Evolutionary conservation across 495 filamentous ascomycete genomes (phyloP).

Genomic region (Aspergillus indologenus): DNA sequence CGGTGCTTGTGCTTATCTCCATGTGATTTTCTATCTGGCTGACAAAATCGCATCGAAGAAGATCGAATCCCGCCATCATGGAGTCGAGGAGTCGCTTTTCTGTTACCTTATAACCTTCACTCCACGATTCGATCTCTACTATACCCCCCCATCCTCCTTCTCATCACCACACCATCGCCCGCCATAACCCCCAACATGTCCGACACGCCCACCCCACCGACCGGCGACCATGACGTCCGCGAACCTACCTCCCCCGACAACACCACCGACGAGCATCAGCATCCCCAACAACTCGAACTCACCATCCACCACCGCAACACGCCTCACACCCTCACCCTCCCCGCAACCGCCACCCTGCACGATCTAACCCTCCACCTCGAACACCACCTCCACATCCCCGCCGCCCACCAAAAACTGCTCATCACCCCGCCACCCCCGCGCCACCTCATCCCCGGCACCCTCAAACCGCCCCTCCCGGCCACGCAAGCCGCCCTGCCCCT

Average conservation of each 20-base stretch:
- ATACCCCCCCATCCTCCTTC: too few relatives aligned
- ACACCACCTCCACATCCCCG: slow-evolving; percentile 57
- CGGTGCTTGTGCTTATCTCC: background rate
- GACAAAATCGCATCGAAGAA: slow-evolving; percentile 42
- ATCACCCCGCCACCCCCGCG: slow-evolving; percentile 48
- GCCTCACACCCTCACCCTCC: slow-evolving; percentile 66
- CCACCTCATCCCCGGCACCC: slow-evolving; percentile 57
- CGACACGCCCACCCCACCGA: too few relatives aligned
- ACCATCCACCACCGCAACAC: slow-evolving; percentile 61
- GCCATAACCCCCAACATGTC: too few relatives aligned
- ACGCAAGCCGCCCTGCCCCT: slow-evolving; percentile 15
- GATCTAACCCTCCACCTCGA: slow-evolving; percentile 61
- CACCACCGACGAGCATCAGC: background rate
- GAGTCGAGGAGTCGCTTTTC: too few relatives aligned
- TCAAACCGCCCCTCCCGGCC: slow-evolving; percentile 61
- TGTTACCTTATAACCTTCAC: background rate
- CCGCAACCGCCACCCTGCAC: slow-evolving; percentile 66
- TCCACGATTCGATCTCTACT: too few relatives aligned
- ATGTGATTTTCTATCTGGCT: slow-evolving; percentile 16
- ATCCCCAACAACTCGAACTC: slow-evolving; percentile 27
- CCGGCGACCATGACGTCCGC: background rate
- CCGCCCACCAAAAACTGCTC: slow-evolving; percentile 71
- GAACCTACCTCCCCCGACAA: background rate
- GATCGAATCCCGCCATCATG: slow-evolving; percentile 9
- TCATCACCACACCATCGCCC: too few relatives aligned